Percentiles rank a stretch among this genome's conserved stretches.
Conservation (phyloP, 2,329 filamentous ascomycete species). For the Epichloe typhina region DNA sequence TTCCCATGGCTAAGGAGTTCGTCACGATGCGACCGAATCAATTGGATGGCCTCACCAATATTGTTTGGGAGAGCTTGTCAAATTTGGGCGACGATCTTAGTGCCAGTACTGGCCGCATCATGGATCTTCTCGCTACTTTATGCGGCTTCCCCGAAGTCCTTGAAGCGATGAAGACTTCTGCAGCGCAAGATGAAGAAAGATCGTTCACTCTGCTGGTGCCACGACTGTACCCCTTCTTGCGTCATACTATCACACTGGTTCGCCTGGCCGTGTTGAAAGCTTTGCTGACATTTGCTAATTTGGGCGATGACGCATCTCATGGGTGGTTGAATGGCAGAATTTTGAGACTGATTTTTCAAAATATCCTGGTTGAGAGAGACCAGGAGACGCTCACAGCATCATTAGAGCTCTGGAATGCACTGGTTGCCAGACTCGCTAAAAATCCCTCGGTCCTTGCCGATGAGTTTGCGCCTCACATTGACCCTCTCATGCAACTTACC, state of each 20-base stretch:
- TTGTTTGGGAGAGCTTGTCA: constrained; percentile 94
- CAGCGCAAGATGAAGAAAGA: constrained; percentile 66
- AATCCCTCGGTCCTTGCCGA: constrained; percentile 51
- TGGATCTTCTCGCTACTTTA: constrained; percentile 92
- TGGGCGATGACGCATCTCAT: constrained; percentile 66
- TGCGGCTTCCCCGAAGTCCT: constrained; percentile 90
- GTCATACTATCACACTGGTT: constrained; percentile 94
- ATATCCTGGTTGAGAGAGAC: constrained; percentile 85
- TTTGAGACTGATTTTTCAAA: constrained; percentile 83
- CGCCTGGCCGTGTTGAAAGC: constrained; percentile 87
- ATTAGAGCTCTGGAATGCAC: constrained; percentile 71
- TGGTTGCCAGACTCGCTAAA: constrained; percentile 56
- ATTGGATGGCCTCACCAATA: constrained; percentile 72
- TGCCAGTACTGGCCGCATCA: constrained; percentile 93
- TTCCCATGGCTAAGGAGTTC: constrained; percentile 92
- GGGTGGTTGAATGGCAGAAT: constrained; percentile 90
- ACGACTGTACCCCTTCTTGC: constrained; percentile 85
- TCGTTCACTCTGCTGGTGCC: constrained; percentile 90
- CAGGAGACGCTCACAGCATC: constrained; percentile 68
- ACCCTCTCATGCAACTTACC: constrained; percentile 71
- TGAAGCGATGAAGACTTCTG: constrained; percentile 85
- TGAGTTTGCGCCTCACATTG: constrained; percentile 63
- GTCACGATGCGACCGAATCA: constrained; percentile 69
- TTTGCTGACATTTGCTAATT: constrained; percentile 79
- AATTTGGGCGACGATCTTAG: constrained; percentile 95